phyloP scores from a whole-genome alignment of 2,329 filamentous ascomycete species.

The Phaeosphaeriaceae sp. region DNA sequence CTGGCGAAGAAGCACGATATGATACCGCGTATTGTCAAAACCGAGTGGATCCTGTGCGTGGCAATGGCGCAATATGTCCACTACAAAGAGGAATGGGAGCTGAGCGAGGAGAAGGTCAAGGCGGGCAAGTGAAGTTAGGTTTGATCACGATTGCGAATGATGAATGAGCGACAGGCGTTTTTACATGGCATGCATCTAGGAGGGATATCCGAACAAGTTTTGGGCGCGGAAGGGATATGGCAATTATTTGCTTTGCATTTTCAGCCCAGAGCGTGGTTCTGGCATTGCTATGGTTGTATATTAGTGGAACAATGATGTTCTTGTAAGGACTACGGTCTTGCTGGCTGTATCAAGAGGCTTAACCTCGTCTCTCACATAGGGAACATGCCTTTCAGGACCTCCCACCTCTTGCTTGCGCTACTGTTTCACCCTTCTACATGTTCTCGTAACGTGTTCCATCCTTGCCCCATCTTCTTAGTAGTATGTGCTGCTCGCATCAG shows the following conservation, averaged over 20 bases:
- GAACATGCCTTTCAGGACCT: no score
- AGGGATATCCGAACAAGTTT: background rate
- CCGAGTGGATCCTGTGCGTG: slow-evolving; percentile 89
- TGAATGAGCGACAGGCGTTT: slow-evolving; percentile 26
- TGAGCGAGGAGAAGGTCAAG: slow-evolving; percentile 41
- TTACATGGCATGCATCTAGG: slow-evolving; percentile 7
- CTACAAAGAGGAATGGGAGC: slow-evolving; percentile 43
- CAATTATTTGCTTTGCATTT: background rate
- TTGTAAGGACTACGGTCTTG: background rate
- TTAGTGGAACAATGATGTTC: background rate
- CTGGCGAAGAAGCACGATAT: slow-evolving; percentile 81
- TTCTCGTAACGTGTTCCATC: background rate
- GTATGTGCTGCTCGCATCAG: background rate
- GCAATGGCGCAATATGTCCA: slow-evolving; percentile 84
- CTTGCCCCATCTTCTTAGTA: background rate
- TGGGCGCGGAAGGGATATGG: background rate
- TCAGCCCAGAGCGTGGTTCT: background rate
- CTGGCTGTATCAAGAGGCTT: background rate
- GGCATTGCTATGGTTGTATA: background rate
- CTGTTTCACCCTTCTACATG: background rate
- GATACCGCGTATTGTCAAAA: slow-evolving; percentile 78
- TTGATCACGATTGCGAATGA: slow-evolving; percentile 10
- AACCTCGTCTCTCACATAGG: background rate
- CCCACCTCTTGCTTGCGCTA: background rate
- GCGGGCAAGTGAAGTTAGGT: slow-evolving; percentile 16